phyloP scores from a whole-genome alignment of 192 early-diverging fungal genomes.

The Chytriomyces sp. region DNA sequence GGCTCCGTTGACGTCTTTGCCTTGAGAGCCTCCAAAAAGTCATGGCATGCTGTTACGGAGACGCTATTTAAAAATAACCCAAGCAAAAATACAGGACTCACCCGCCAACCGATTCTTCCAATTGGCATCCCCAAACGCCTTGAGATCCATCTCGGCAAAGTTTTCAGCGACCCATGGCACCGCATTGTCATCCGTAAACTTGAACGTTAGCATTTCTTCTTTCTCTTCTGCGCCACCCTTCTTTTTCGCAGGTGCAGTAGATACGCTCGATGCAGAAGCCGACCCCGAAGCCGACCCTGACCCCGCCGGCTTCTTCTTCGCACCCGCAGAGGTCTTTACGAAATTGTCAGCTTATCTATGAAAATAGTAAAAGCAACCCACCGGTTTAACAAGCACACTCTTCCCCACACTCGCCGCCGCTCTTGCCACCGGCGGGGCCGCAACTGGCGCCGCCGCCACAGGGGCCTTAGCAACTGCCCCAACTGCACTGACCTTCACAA shows the following conservation, averaged over 20 bases:
- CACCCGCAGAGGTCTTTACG: not conserved
- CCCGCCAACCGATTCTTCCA: slow-evolving; percentile 93
- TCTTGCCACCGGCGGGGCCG: not conserved
- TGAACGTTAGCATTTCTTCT: slow-evolving; percentile 60
- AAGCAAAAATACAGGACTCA: not conserved
- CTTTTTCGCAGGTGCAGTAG: slow-evolving; percentile 29
- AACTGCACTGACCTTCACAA: slow-evolving; percentile 34
- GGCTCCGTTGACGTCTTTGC: slow-evolving; percentile 63
- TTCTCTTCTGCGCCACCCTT: slow-evolving; percentile 32
- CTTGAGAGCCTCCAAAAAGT: slow-evolving; percentile 69
- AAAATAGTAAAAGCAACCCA: not conserved
- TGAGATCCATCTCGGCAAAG: slow-evolving; percentile 62
- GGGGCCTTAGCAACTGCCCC: not conserved
- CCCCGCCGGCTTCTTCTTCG: slow-evolving; percentile 17
- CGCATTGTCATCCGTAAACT: slow-evolving; percentile 69
- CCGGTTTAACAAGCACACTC: not conserved
- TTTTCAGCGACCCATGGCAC: slow-evolving; percentile 64
- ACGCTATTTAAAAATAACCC: not conserved
- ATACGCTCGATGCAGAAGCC: slow-evolving; percentile 18
- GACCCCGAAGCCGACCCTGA: slow-evolving; percentile 10
- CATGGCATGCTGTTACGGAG: slow-evolving; percentile 59
- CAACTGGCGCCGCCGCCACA: not conserved
- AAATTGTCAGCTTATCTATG: not conserved
- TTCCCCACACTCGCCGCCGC: slow-evolving; percentile 4
- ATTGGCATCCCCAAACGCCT: slow-evolving; percentile 63